These are phyloP conservation scores for Punica granatum DNA, from an alignment of 345 rosid species.

Conservation along the genomic window DNA sequence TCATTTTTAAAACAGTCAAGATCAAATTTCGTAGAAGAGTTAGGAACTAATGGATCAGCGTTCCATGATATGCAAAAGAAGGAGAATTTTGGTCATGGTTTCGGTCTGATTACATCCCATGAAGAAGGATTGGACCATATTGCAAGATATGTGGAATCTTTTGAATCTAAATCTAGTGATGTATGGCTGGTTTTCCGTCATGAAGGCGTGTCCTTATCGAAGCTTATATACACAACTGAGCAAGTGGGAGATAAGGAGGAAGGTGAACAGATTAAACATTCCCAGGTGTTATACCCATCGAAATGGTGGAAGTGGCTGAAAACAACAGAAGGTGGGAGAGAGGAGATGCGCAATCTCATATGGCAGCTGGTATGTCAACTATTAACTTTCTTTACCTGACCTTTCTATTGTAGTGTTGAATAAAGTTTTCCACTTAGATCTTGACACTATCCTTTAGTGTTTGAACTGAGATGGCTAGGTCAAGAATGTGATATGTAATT, in stretches of 20 bases:
- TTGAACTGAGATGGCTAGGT: not conserved
- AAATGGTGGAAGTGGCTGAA: constrained; percentile 98
- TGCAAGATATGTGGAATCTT: constrained; percentile 86
- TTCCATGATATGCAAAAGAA: constrained; percentile 17
- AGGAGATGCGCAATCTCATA: constrained; percentile 77
- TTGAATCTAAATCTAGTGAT: constrained; percentile 84
- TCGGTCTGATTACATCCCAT: constrained; percentile 21
- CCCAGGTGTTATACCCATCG: constrained; percentile 66
- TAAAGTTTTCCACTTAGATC: not conserved
- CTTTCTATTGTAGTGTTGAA: not conserved
- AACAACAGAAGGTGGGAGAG: constrained; percentile 73
- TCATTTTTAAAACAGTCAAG: constrained; percentile 27
- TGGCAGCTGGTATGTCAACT: constrained; percentile 64
- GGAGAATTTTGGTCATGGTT: constrained; percentile 26
- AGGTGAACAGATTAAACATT: constrained; percentile 47
- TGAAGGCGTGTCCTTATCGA: constrained; percentile 84
- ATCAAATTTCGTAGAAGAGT: constrained; percentile 15
- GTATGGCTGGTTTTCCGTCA: constrained; percentile 89
- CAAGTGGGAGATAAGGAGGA: constrained; percentile 38
- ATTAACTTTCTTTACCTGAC: not conserved
- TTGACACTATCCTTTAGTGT: not conserved
- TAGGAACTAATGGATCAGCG: constrained; percentile 21
- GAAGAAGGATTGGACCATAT: constrained; percentile 84
- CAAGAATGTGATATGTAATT: not conserved
- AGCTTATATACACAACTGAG: constrained; percentile 68